Evolutionary conservation across 2,329 filamentous ascomycete species (phyloP).

Genomic region (Hortaea werneckii): DNA sequence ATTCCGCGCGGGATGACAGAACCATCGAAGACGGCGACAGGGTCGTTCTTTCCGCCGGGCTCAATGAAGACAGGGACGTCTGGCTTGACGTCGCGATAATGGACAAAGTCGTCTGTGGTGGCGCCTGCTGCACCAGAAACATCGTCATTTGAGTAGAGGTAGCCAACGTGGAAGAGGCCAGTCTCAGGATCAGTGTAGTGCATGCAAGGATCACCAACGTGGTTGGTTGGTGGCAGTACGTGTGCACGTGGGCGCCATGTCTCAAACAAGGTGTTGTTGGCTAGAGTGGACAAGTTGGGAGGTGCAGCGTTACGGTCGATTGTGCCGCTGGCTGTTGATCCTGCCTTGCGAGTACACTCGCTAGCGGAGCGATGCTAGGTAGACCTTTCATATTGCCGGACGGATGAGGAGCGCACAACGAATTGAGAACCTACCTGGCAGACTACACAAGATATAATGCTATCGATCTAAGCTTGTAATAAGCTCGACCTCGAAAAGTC

Average conservation of each 20-base stretch:
- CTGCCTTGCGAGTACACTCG: neutral
- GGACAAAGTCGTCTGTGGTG: slow-evolving; percentile 35
- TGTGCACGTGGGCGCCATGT: slow-evolving; percentile 31
- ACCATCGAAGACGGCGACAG: slow-evolving; percentile 37
- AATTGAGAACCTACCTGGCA: too few relatives aligned
- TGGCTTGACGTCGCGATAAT: slow-evolving; percentile 28
- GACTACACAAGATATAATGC: too few relatives aligned
- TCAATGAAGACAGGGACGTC: slow-evolving; percentile 20
- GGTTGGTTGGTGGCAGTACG: slow-evolving; percentile 30
- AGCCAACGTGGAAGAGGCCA: slow-evolving; percentile 37
- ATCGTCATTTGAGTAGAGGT: slow-evolving; percentile 22
- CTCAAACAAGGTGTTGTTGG: slow-evolving; percentile 21
- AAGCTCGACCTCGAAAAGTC: neutral
- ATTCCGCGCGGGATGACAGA: slow-evolving; percentile 35
- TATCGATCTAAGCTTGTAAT: too few relatives aligned
- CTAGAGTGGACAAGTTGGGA: slow-evolving; percentile 31
- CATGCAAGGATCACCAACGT: slow-evolving; percentile 28
- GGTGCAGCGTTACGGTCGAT: slow-evolving; percentile 27
- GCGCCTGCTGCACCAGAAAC: slow-evolving; percentile 16
- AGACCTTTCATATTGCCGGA: neutral
- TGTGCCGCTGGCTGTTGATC: neutral
- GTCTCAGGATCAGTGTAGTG: slow-evolving; percentile 37
- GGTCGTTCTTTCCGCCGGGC: slow-evolving; percentile 34
- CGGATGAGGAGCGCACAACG: neutral
- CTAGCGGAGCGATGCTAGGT: neutral